A percentile compares a stretch with the other conserved stretches of the same genome.
These are phyloP conservation scores for Rhazya stricta DNA, from an alignment of 257 asterid genomes.

Conservation along the genomic window DNA sequence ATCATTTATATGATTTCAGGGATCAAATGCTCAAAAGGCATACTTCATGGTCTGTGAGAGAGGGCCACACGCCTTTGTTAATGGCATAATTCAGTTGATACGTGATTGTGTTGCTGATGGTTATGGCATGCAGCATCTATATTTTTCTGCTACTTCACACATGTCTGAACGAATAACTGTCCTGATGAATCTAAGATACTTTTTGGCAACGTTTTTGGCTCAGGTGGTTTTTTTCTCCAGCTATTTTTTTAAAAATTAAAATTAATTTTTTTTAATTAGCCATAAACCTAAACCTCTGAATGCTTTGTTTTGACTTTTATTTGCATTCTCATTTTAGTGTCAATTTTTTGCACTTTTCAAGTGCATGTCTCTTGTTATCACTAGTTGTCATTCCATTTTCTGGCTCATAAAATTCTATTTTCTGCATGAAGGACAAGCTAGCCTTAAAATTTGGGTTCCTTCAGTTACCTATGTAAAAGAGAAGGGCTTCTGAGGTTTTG, in stretches of 20 bases:
- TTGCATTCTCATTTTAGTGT: not conserved
- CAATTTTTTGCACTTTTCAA: not conserved
- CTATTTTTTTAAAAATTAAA: not conserved
- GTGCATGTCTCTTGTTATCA: not conserved
- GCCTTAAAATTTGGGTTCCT: not conserved
- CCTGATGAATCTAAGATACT: constrained; percentile 66
- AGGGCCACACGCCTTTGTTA: constrained; percentile 81
- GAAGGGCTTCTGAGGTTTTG: not conserved
- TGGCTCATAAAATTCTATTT: not conserved
- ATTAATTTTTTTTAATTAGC: not conserved
- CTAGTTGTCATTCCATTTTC: not conserved
- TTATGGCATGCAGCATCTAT: constrained; percentile 55
- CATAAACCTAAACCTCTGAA: not conserved
- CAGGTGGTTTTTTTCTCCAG: constrained; percentile 45
- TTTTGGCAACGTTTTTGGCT: constrained; percentile 76
- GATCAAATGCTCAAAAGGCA: constrained; percentile 65
- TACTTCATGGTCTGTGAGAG: constrained; percentile 91
- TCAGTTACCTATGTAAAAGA: not conserved
- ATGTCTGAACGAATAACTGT: constrained; percentile 82
- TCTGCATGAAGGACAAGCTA: not conserved
- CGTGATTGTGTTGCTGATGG: constrained; percentile 58
- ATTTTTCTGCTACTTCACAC: constrained; percentile 65
- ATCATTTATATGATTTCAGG: constrained; percentile 38
- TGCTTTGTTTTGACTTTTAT: not conserved
- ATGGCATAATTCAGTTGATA: constrained; percentile 62